Percentiles rank a stretch among this genome's conserved stretches.
Evolutionary conservation across 768 basidiomycete species (phyloP).

Genomic region (Collybia nuda): DNA sequence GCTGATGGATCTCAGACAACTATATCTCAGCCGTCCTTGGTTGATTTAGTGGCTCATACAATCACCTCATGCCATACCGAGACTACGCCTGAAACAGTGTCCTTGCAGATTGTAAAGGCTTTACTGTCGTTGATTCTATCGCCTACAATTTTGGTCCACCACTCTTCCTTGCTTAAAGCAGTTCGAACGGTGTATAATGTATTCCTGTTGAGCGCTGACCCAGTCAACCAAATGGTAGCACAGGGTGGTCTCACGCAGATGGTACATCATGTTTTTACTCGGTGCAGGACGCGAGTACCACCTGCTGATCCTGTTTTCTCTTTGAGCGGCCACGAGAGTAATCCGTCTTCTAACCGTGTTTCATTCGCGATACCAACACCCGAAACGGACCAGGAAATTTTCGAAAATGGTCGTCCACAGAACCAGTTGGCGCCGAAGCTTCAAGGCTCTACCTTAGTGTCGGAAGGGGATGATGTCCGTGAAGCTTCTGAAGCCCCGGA

Average conservation of each 20-base stretch:
- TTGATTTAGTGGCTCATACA: constrained; percentile 92
- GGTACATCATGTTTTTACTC: constrained; percentile 93
- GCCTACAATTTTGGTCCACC: constrained; percentile 85
- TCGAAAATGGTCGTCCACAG: constrained; percentile 1
- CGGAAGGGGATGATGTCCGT: background rate
- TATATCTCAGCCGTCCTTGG: constrained; percentile 69
- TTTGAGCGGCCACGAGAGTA: constrained; percentile 16
- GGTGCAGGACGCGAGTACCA: constrained; percentile 52
- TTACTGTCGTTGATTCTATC: constrained; percentile 89
- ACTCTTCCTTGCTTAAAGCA: constrained; percentile 92
- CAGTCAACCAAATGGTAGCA: constrained; percentile 96
- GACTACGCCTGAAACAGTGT: constrained; percentile 84
- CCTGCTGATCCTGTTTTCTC: constrained; percentile 14
- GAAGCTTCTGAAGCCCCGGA: background rate
- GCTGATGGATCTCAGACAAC: constrained; percentile 45
- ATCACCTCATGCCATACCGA: constrained; percentile 92
- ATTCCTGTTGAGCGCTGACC: constrained; percentile 86
- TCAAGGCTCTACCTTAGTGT: background rate
- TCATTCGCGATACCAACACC: constrained; percentile 11
- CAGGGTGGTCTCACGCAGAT: constrained; percentile 98
- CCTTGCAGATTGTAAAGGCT: constrained; percentile 95
- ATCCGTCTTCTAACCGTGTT: constrained; percentile 10
- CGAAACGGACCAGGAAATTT: constrained; percentile 5
- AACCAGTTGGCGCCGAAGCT: background rate
- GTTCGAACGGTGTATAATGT: constrained; percentile 98